These are phyloP conservation scores for Royoungia palumana DNA, from an alignment of 768 basidiomycete genomes.

Conservation along the genomic window DNA sequence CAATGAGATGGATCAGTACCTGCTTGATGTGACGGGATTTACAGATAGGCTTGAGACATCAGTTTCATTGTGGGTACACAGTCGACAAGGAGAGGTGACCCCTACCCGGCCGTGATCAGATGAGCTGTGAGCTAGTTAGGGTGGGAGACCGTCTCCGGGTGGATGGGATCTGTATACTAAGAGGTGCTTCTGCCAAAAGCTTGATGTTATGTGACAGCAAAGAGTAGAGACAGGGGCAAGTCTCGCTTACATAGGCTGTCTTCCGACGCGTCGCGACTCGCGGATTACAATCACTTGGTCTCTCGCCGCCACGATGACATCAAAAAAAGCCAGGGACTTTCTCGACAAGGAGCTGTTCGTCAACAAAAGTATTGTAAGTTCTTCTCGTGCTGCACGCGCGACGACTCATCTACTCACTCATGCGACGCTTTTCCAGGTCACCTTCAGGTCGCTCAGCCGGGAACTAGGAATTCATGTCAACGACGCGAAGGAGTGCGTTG, in stretches of 20 bases:
- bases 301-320: conserved; percentile 24
- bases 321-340: conserved; percentile 35
- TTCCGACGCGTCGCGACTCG: conserved; percentile 16
- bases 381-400: neutral
- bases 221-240: neutral
- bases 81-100: too few species aligned
- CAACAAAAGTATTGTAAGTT: conserved; percentile 41
- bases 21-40: too few species aligned
- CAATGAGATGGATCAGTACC: too few species aligned
- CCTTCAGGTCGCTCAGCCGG: conserved; percentile 73
- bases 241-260: too few species aligned
- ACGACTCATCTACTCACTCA: neutral
- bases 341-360: conserved; percentile 47
- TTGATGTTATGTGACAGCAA: too few species aligned
- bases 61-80: too few species aligned
- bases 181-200: too few species aligned
- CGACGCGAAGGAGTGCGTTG: conserved; percentile 64
- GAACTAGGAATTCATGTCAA: conserved; percentile 72
- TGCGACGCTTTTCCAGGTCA: conserved; percentile 49
- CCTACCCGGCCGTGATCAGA: too few species aligned
- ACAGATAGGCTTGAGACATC: too few species aligned
- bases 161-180: too few species aligned
- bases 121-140: too few species aligned
- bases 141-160: too few species aligned
- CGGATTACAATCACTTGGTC: neutral